Percentiles rank a stretch among this genome's conserved stretches.
Evolutionary conservation across 495 filamentous ascomycete species (phyloP).

Genomic region (Aspergillus saccharolyticus): DNA sequence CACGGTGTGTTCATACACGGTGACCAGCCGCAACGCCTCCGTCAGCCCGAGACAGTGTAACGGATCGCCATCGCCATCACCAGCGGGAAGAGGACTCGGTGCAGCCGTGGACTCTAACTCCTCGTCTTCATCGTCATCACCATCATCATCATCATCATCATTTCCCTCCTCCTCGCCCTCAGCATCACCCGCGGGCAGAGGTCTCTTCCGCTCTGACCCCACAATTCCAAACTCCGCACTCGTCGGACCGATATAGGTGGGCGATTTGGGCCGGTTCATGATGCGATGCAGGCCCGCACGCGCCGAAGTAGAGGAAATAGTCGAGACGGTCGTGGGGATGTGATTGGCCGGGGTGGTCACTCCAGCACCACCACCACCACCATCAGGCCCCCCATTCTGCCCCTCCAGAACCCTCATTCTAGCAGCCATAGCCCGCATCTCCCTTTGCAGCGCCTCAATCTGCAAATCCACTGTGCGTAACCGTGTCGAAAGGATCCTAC

Average conservation of each 20-base stretch:
- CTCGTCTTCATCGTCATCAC: conserved; percentile 16
- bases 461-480: conserved; percentile 28
- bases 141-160: not conserved
- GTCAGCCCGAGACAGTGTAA: conserved; percentile 35
- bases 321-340: conserved; percentile 5
- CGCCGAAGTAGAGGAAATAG: conserved; percentile 9
- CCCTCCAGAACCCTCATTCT: conserved; percentile 32
- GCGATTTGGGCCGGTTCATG: conserved; percentile 33
- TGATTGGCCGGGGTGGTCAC: conserved; percentile 8
- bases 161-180: conserved; percentile 17
- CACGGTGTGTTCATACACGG: conserved; percentile 72
- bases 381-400: not conserved
- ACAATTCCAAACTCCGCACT: conserved; percentile 41
- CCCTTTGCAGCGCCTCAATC: conserved; percentile 27
- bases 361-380: conserved; percentile 3
- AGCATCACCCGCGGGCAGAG: not conserved
- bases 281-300: conserved; percentile 27
- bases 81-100: conserved; percentile 18
- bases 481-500: conserved; percentile 16
- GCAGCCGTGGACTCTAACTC: conserved; percentile 20
- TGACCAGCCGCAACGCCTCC: conserved; percentile 64
- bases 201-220: conserved; percentile 14
- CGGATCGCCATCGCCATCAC: conserved; percentile 17
- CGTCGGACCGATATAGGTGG: conserved; percentile 37
- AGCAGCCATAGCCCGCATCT: conserved; percentile 30